Percentiles rank a stretch among this genome's conserved stretches.
Conservation (phyloP, 306 rosid species). For the Luffa acutangula region DNA sequence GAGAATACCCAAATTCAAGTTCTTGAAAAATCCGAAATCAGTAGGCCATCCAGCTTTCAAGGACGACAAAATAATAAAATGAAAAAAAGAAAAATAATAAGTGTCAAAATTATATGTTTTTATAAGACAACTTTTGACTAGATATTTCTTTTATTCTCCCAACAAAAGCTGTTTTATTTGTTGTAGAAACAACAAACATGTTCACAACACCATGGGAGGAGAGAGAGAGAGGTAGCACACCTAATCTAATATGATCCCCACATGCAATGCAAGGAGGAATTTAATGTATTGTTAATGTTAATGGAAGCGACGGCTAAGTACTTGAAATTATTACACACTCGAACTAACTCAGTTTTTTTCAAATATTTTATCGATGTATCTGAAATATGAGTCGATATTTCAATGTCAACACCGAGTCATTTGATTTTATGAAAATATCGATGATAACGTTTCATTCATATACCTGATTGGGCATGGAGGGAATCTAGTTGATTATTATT, state of each 20-base stretch:
- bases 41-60: not conserved
- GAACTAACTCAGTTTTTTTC: not conserved
- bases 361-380: not conserved
- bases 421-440: not conserved
- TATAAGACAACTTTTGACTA: not conserved
- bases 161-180: constrained; percentile 3
- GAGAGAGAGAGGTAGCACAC: not conserved
- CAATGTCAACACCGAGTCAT: not conserved
- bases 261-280: not conserved
- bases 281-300: not conserved
- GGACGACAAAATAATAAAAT: not conserved
- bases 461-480: not conserved
- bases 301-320: not conserved
- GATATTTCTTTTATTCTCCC: not conserved
- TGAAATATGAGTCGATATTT: not conserved
- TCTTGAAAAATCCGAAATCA: not conserved
- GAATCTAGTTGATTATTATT: not conserved
- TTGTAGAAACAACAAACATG: constrained; percentile 12
- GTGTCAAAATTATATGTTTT: not conserved
- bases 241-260: not conserved
- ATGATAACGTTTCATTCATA: not conserved
- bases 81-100: not conserved
- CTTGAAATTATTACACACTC: not conserved
- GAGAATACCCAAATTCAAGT: constrained; percentile 1
- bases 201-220: constrained; percentile 9